These are phyloP conservation scores for Blepharisma japonicum DNA, from an alignment of 73 alveolate species.

Conservation along the genomic window DNA sequence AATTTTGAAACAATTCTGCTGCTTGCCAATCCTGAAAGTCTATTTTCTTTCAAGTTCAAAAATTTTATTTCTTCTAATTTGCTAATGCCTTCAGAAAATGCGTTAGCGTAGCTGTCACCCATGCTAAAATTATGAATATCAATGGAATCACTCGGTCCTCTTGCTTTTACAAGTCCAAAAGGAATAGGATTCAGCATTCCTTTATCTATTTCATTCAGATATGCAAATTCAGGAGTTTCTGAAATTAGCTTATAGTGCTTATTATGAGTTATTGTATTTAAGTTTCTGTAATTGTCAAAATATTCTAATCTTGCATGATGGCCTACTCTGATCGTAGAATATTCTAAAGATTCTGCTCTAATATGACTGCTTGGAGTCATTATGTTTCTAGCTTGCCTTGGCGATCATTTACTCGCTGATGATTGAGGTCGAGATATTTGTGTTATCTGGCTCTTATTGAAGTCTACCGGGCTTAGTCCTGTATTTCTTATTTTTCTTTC, in stretches of 20 bases:
- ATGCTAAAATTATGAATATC: conserved; percentile 9
- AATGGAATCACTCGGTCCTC: neutral
- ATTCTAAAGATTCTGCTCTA: neutral
- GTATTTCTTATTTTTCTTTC: no score
- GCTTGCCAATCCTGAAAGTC: conserved; percentile 13
- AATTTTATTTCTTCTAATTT: neutral
- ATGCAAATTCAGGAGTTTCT: conserved; percentile 9
- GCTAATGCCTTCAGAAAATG: conserved; percentile 16
- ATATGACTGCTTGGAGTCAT: neutral
- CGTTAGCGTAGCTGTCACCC: conserved; percentile 32
- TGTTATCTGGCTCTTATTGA: no score
- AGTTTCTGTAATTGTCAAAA: neutral
- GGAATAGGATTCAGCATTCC: neutral
- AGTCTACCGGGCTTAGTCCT: no score
- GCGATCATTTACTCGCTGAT: no score
- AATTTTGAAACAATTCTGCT: neutral
- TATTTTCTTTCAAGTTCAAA: conserved; percentile 16
- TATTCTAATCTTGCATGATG: neutral
- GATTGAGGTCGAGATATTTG: no score
- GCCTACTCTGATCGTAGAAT: neutral
- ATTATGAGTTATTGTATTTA: neutral
- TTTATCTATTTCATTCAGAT: neutral
- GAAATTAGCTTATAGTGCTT: no score
- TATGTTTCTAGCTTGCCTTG: no score
- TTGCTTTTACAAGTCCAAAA: conserved; percentile 1